Evolutionary conservation across 2,329 filamentous ascomycete genomes (phyloP), one percentile per base, ranked within the genome.

Genomic region (Cryphonectria carpinicola): DNA sequence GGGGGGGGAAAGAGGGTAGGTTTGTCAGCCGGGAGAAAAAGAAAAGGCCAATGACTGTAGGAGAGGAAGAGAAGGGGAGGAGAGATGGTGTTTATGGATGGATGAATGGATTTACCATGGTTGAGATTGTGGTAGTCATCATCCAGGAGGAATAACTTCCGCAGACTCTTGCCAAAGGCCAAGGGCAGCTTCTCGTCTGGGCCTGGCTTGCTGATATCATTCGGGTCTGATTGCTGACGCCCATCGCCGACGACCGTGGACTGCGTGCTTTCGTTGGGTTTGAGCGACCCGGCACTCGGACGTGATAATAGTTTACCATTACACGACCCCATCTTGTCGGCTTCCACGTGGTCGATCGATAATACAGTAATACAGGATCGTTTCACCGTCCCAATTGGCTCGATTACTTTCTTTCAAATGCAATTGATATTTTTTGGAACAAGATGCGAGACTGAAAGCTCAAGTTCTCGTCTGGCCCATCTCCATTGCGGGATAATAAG

Each of bases 71-170:
- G 52, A 37, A 46, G 63, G 19, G 19, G n/a, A 28, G 19, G n/a
- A 28, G 32, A 13, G 22, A 39, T 56, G 46, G 13, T 49, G 43
- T 6, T 19, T 22, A 49, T 49, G 43, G 6, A 22, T 19, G 37
- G 10, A 11, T 11, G 37, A 13, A 39, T 10, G 1, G 10, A 39
- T 39, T 39, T 39, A 65, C 63, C 63, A 46, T 97, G 92, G 79
- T 97, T 97, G 67, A 97, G 82, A 77, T 94, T 94, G 66, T 84
- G 85, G 79, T 89, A 94, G n/a, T 84, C 83, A 0, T 88, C 84
- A 64, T 89, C 88, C 71, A 95, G 88, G n/a, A 89, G 80, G 78
- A 95, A 96, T 52, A 92, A 85, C 73, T 89, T 86, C 70, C 85
- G 84, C 76, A 92, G 74, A 0, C 71, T 69, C 52, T 77, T 78